Evolutionary conservation across 805 yeast genomes (phyloP).

Genomic region (Osmozyma mogii): DNA sequence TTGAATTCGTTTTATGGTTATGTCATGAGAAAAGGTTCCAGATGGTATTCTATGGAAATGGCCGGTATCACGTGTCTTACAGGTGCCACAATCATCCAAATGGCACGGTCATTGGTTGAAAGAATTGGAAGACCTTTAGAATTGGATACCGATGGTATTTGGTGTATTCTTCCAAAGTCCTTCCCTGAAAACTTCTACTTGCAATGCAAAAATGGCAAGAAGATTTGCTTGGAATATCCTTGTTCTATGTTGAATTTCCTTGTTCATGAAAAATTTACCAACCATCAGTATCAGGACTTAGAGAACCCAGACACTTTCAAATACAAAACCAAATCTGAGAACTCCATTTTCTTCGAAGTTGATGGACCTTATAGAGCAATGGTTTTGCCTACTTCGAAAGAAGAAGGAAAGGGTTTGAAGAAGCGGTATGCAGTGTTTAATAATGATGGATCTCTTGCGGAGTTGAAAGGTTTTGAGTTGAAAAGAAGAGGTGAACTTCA

Average conservation of each 20-base stretch:
- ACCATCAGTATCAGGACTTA: conserved; percentile 87
- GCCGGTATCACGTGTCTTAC: conserved; percentile 98
- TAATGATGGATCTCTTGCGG: conserved; percentile 89
- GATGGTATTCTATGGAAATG: conserved; percentile 99
- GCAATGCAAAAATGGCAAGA: conserved; percentile 69
- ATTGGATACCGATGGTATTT: conserved; percentile 97
- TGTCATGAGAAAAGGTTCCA: conserved; percentile 97
- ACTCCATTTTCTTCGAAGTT: conserved; percentile 93
- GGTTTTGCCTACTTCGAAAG: conserved; percentile 94
- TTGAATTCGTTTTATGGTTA: conserved; percentile 95
- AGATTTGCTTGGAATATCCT: conserved; percentile 75
- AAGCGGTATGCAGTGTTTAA: conserved; percentile 97
- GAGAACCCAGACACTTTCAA: conserved; percentile 59
- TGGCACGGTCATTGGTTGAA: conserved; percentile 90
- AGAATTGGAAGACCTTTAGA: conserved; percentile 92
- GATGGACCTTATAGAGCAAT: conserved; percentile 98
- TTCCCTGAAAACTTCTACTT: conserved; percentile 86
- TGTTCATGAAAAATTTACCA: conserved; percentile 87
- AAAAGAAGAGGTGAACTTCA: conserved; percentile 96
- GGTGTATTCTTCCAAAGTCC: conserved; percentile 93
- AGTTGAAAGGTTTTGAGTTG: conserved; percentile 91
- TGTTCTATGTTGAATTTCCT: conserved; percentile 92
- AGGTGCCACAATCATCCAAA: conserved; percentile 95
- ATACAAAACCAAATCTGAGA: conserved; percentile 77
- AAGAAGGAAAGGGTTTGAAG: conserved; percentile 94